Evolutionary conservation across 352 stramenopile species (phyloP).

Genomic region (Phytophthora tentaculata): DNA sequence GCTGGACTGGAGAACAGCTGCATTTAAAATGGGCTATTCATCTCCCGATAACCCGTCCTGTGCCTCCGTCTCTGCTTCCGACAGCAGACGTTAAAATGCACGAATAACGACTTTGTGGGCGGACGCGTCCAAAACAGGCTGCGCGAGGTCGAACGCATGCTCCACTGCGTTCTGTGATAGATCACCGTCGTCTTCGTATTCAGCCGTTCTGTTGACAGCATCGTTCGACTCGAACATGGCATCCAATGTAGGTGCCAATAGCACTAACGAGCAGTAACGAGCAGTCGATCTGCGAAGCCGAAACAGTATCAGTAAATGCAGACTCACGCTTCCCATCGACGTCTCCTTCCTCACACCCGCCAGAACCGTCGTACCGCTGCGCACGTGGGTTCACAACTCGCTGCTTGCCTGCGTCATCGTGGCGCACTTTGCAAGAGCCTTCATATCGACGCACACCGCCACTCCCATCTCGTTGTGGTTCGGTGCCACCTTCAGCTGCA

Average conservation of each 20-base stretch:
- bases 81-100: background rate
- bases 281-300: slow-evolving; percentile 11
- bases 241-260: background rate
- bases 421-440: too few species aligned
- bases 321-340: background rate
- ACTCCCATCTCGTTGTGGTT: too few species aligned
- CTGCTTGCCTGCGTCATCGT: too few species aligned
- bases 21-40: too few species aligned
- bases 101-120: background rate
- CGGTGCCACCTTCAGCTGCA: background rate
- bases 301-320: background rate
- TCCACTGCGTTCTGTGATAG: background rate
- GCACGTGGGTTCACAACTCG: background rate
- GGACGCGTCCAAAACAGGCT: background rate
- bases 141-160: background rate
- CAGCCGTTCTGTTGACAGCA: too few species aligned
- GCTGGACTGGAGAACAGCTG: background rate
- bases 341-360: background rate
- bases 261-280: slow-evolving; percentile 7
- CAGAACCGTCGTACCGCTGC: too few species aligned
- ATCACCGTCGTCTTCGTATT: too few species aligned
- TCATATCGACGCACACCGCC: too few species aligned
- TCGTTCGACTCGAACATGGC: background rate
- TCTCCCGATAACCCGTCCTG: background rate
- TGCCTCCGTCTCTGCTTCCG: background rate